Percentiles rank a stretch among this genome's conserved stretches.
phyloP scores from a whole-genome alignment of 345 rosid genomes.

The Toxicodendron radicans region DNA sequence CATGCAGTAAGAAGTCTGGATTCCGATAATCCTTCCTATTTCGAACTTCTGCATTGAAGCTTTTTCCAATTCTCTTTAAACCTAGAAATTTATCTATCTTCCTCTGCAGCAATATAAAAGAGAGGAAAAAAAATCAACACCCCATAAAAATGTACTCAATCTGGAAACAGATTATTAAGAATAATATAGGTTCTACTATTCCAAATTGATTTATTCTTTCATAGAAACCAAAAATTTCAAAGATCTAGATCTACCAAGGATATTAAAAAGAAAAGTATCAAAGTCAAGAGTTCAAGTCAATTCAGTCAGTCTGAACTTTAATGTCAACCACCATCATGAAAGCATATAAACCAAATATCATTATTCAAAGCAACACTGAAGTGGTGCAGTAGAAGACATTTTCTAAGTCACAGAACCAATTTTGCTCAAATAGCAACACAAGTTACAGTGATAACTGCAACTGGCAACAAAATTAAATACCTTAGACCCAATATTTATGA shows the following conservation, averaged over 20 bases:
- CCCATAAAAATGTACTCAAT: background rate
- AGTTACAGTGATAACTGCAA: too few species aligned
- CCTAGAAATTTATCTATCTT: conserved; percentile 78
- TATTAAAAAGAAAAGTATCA: conserved; percentile 7
- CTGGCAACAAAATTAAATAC: too few species aligned
- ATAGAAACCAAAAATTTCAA: conserved; percentile 4
- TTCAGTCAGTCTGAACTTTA: background rate
- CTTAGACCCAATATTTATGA: background rate
- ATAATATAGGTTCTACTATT: background rate
- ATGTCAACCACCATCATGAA: background rate
- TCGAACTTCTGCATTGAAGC: conserved; percentile 93
- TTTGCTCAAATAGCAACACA: background rate
- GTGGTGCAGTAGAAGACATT: background rate
- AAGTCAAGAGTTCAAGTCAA: conserved; percentile 1
- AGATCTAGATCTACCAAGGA: background rate
- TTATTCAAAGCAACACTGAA: background rate
- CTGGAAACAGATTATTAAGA: background rate
- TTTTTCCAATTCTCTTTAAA: conserved; percentile 79
- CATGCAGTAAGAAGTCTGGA: conserved; percentile 90
- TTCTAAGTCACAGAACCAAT: background rate
- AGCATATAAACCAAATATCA: conserved; percentile 3
- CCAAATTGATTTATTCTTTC: background rate
- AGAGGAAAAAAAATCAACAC: conserved; percentile 4
- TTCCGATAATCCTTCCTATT: conserved; percentile 94
- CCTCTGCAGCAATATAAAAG: conserved; percentile 48